These are phyloP conservation scores for Eucalyptus viminalis DNA, from an alignment of 345 rosid genomes.

Conservation along the genomic window DNA sequence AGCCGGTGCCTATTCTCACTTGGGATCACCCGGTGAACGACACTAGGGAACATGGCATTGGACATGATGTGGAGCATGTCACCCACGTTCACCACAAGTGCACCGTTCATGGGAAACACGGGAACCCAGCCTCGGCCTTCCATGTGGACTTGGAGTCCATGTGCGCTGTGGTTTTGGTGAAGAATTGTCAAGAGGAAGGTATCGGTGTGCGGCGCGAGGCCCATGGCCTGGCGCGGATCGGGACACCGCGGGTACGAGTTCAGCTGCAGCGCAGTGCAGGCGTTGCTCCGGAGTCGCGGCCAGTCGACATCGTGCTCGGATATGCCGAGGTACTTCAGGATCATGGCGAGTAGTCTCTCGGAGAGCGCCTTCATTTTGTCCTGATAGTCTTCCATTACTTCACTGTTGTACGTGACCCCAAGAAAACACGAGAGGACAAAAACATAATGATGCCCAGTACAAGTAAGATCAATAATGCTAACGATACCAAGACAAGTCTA, in stretches of 20 bases:
- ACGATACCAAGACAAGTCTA: neutral
- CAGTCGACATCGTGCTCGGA: conserved; percentile 18
- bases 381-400: conserved; percentile 53
- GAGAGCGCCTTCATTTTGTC: conserved; percentile 52
- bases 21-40: conserved; percentile 56
- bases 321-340: conserved; percentile 27
- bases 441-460: neutral
- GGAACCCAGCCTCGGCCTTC: conserved; percentile 56
- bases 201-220: conserved; percentile 92
- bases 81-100: conserved; percentile 76
- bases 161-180: conserved; percentile 26
- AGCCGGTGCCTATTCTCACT: conserved; percentile 39
- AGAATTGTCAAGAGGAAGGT: conserved; percentile 59
- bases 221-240: conserved; percentile 55
- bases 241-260: conserved; percentile 86
- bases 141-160: conserved; percentile 52
- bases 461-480: neutral
- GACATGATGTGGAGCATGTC: conserved; percentile 70
- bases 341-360: conserved; percentile 23
- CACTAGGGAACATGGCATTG: conserved; percentile 43
- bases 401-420: conserved; percentile 9
- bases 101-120: conserved; percentile 36
- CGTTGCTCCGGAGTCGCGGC: neutral
- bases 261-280: conserved; percentile 42
- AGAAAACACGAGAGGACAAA: neutral